A percentile compares a stretch with the other conserved stretches of the same genome.
Evolutionary conservation across 1,284 basidiomycete genomes (phyloP).

Genomic region (Xerocomus nothofagi): DNA sequence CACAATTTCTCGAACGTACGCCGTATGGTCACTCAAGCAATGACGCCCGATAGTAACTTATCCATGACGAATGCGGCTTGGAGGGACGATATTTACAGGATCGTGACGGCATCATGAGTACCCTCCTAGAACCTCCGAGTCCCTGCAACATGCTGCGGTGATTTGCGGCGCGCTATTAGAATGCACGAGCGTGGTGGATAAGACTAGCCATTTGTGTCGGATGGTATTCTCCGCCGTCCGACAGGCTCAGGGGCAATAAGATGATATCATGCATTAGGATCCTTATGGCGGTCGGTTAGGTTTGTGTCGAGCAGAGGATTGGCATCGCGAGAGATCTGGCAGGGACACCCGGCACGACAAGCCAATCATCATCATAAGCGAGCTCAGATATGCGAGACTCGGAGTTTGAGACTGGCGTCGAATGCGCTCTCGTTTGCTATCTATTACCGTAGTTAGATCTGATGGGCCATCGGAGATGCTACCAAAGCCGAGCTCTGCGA

Average conservation of each 20-base stretch:
- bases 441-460: constrained; percentile 3
- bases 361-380: constrained; percentile 5
- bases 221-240: constrained; percentile 1
- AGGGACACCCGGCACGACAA: constrained; percentile 3
- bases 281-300: neutral
- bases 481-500: constrained; percentile 11
- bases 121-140: neutral
- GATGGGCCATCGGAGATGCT: constrained; percentile 25
- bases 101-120: constrained; percentile 10
- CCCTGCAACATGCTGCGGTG: constrained; percentile 8
- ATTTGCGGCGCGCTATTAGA: neutral
- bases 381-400: constrained; percentile 12
- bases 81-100: neutral
- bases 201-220: neutral
- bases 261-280: constrained; percentile 6
- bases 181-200: neutral
- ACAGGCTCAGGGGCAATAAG: constrained; percentile 7
- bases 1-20: too few relatives aligned
- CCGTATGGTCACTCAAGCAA: neutral
- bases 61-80: neutral
- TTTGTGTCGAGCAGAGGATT: neutral
- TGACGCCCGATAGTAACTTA: neutral
- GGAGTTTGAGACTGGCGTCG: constrained; percentile 14
- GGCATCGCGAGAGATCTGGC: constrained; percentile 11
- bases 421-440: neutral